Conservation (phyloP, 176 grass and related monocot species). For the Aechmea fasciata region DNA sequence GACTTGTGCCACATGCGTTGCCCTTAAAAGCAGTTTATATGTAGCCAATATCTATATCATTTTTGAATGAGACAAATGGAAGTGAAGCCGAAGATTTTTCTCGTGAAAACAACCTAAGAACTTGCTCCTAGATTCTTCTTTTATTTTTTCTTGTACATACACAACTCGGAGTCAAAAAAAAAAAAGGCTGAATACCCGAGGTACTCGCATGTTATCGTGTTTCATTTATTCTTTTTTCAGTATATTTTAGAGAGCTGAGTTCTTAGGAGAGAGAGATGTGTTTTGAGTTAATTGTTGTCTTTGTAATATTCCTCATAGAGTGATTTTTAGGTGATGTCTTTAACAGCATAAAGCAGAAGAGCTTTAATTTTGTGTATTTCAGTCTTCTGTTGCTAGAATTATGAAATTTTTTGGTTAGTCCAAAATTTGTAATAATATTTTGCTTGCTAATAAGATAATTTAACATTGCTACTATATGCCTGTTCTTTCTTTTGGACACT, state of each 20-base stretch:
- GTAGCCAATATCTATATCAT: neutral
- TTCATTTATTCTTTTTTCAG: constrained; percentile 20
- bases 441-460: too few relatives aligned
- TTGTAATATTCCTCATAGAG: constrained; percentile 38
- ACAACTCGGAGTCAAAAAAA: constrained; percentile 9
- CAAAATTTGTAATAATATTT: constrained; percentile 13
- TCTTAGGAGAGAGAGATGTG: neutral
- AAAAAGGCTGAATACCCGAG: neutral
- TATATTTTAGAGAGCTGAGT: constrained; percentile 27
- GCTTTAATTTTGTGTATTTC: neutral
- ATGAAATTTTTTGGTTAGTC: constrained; percentile 4
- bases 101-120: constrained; percentile 24
- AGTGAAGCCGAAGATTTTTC: constrained; percentile 20
- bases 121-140: constrained; percentile 16
- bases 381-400: neutral
- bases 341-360: neutral
- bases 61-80: constrained; percentile 33
- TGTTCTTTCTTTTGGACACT: too few relatives aligned
- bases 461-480: too few relatives aligned
- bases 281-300: constrained; percentile 10
- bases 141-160: constrained; percentile 62
- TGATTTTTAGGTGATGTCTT: constrained; percentile 17
- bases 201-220: constrained; percentile 12
- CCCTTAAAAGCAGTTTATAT: constrained; percentile 40
- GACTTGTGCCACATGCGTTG: constrained; percentile 56